These are phyloP conservation scores for Betula pendula DNA, from an alignment of 306 rosid species.

Conservation along the genomic window DNA sequence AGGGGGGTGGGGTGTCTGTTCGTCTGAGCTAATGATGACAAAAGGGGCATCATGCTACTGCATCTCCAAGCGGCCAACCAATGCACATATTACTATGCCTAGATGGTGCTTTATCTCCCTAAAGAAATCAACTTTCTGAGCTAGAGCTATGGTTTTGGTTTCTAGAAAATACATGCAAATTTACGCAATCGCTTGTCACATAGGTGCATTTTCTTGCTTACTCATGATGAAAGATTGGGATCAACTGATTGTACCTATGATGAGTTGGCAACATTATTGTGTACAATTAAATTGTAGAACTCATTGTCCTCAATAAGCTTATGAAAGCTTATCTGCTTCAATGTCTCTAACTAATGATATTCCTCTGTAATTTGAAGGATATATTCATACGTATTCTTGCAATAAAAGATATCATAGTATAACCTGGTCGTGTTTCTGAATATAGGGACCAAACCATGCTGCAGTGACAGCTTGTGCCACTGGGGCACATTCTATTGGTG, in stretches of 20 bases:
- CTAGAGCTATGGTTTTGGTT: not conserved
- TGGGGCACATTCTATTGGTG: conserved; percentile 94
- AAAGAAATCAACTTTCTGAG: not conserved
- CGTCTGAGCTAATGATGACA: not conserved
- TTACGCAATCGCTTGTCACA: conserved; percentile 13
- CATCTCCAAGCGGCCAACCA: not conserved
- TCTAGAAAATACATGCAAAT: not conserved
- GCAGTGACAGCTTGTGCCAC: conserved; percentile 98
- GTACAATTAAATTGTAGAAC: conserved; percentile 10
- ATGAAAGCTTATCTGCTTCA: conserved; percentile 5
- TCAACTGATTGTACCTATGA: conserved; percentile 1
- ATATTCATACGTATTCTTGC: not conserved
- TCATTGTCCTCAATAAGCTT: conserved; percentile 23
- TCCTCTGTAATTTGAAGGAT: conserved; percentile 5
- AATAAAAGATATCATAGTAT: conserved; percentile 12
- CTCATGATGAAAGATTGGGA: not conserved
- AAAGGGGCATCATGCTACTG: not conserved
- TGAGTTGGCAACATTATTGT: not conserved
- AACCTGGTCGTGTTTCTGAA: conserved; percentile 26
- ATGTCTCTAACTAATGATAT: conserved; percentile 14
- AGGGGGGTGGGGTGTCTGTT: not conserved
- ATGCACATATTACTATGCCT: not conserved
- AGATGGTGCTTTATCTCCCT: not conserved
- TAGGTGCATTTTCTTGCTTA: conserved; percentile 17
- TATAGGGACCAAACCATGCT: conserved; percentile 89